phyloP scores from a whole-genome alignment of 1,139 yeast genomes.

The Taphrina pruni region DNA sequence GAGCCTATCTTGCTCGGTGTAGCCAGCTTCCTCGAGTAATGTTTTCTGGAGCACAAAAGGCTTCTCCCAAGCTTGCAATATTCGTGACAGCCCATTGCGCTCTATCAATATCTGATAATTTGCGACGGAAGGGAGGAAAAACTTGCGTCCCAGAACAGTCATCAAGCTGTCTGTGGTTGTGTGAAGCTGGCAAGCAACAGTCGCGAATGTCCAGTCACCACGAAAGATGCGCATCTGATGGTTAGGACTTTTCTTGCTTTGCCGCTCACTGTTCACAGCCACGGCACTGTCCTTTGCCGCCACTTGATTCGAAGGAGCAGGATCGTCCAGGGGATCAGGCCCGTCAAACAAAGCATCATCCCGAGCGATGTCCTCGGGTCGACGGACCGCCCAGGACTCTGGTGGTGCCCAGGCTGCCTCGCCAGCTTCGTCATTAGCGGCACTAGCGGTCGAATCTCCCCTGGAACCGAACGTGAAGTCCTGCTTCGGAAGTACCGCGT shows the following conservation, averaged over 20 bases:
- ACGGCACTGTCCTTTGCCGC: slow-evolving; percentile 7
- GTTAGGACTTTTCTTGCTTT: slow-evolving; percentile 25
- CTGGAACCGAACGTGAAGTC: slow-evolving; percentile 30
- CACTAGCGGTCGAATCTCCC: slow-evolving; percentile 30
- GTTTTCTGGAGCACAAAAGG: slow-evolving; percentile 82
- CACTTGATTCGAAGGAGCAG: background rate
- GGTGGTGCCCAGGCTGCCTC: slow-evolving; percentile 45
- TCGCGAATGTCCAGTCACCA: slow-evolving; percentile 81
- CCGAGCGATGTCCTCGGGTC: slow-evolving; percentile 33
- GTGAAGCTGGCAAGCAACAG: slow-evolving; percentile 73
- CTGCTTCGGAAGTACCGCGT: slow-evolving; percentile 42
- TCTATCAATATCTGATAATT: slow-evolving; percentile 81
- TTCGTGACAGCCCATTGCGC: slow-evolving; percentile 79
- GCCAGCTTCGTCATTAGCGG: slow-evolving; percentile 20
- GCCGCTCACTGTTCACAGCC: slow-evolving; percentile 1
- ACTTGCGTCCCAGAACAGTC: slow-evolving; percentile 71
- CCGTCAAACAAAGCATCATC: slow-evolving; percentile 27
- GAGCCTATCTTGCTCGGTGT: slow-evolving; percentile 73
- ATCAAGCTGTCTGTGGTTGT: slow-evolving; percentile 79
- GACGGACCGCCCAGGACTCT: slow-evolving; percentile 44
- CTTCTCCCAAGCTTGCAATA: slow-evolving; percentile 71
- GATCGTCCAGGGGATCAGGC: slow-evolving; percentile 33
- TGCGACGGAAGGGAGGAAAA: slow-evolving; percentile 69
- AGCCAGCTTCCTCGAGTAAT: slow-evolving; percentile 77
- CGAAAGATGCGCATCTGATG: slow-evolving; percentile 73